Conservation (phyloP, 495 filamentous ascomycete genomes). For the Clavariopsis aquatica region DNA sequence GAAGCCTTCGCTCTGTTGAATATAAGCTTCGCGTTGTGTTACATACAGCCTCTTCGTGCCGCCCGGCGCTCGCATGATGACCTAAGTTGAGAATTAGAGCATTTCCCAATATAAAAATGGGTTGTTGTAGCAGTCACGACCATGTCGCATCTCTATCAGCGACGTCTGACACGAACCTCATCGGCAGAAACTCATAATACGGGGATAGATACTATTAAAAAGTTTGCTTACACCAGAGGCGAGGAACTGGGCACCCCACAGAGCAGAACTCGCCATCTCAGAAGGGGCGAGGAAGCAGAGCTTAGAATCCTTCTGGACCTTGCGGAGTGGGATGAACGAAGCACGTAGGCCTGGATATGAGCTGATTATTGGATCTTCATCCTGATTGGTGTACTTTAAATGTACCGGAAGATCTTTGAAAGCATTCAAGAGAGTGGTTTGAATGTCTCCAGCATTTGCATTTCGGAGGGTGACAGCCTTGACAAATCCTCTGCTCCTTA, state of each 20-base stretch:
- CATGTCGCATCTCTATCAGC: too few species aligned
- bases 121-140: too few species aligned
- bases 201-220: too few species aligned
- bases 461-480: conserved; percentile 57
- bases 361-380: conserved; percentile 15
- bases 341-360: conserved; percentile 49
- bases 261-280: conserved; percentile 65
- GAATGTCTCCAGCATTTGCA: conserved; percentile 62
- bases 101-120: too few species aligned
- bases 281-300: conserved; percentile 64
- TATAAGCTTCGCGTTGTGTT: conserved; percentile 65
- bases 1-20: conserved; percentile 48
- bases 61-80: conserved; percentile 60
- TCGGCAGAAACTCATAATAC: too few species aligned
- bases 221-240: conserved; percentile 48
- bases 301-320: conserved; percentile 65
- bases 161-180: too few species aligned
- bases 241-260: conserved; percentile 69
- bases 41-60: conserved; percentile 63
- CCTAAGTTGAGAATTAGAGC: too few species aligned
- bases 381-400: conserved; percentile 13
- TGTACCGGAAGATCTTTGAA: conserved; percentile 57
- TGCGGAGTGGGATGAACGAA: conserved; percentile 67
- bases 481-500: conserved; percentile 67
- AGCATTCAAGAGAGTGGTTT: conserved; percentile 56